phyloP scores from a whole-genome alignment of 2,329 filamentous ascomycete species.

The Colletotrichum destructivum region DNA sequence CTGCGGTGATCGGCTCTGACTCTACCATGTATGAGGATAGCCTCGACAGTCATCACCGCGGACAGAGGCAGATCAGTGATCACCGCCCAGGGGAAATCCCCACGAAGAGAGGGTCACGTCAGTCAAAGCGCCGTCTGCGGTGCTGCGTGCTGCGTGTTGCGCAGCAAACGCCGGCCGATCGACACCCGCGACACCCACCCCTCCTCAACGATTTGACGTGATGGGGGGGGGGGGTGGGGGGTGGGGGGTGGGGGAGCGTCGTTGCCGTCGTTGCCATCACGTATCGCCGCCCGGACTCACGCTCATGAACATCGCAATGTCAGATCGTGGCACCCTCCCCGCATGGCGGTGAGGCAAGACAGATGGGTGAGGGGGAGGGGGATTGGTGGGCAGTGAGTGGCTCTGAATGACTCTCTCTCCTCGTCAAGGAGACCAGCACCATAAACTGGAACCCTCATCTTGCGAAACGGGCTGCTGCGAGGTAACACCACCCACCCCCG shows the following conservation, averaged over 20 bases:
- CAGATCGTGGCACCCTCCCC: neutral
- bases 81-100: neutral
- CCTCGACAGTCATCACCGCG: neutral
- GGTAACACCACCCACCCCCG: conserved; percentile 2
- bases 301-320: conserved; percentile 20
- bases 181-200: conserved; percentile 3
- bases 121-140: neutral
- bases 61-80: neutral
- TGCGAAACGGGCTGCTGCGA: neutral
- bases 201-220: neutral
- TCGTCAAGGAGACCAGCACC: neutral
- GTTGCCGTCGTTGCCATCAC: neutral
- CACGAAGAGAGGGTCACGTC: neutral
- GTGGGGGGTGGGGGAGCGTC: no score
- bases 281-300: neutral
- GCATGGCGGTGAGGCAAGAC: neutral
- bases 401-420: no score
- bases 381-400: neutral
- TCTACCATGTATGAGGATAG: neutral
- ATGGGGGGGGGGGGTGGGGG: no score
- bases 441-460: conserved; percentile 19
- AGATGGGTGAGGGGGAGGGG: neutral
- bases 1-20: neutral
- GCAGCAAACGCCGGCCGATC: neutral
- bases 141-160: neutral